Conservation (phyloP, 331 rosid genomes). For the Arachis monticola region DNA sequence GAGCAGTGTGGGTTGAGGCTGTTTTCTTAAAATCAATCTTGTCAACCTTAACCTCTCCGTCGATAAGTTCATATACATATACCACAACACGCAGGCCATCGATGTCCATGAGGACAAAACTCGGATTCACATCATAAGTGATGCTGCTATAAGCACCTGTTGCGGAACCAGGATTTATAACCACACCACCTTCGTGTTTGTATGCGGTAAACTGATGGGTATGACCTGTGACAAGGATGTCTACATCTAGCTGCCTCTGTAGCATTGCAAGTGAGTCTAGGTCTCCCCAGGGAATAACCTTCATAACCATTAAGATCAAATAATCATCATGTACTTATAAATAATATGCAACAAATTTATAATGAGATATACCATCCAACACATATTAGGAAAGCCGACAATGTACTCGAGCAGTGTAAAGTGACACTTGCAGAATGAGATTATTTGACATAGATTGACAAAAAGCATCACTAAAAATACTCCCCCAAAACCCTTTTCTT, state of each 20-base stretch:
- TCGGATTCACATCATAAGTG: constrained; percentile 94
- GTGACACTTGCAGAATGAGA: neutral
- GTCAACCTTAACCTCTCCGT: constrained; percentile 99
- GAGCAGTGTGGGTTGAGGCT: constrained; percentile 66
- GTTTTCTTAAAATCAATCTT: constrained; percentile 99
- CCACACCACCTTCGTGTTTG: constrained; percentile 97
- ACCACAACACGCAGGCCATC: constrained; percentile 97
- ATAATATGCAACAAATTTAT: neutral
- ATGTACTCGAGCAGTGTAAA: constrained; percentile 2
- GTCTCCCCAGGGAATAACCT: constrained; percentile 99
- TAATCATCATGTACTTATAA: neutral
- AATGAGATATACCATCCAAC: neutral
- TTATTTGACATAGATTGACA: constrained; percentile 18
- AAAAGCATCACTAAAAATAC: neutral
- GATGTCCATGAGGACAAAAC: constrained; percentile 97
- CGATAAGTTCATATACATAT: constrained; percentile 92
- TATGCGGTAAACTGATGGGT: constrained; percentile 97
- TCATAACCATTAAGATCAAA: constrained; percentile 41
- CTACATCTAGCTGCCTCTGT: constrained; percentile 97
- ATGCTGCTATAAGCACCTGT: constrained; percentile 94
- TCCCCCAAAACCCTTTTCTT: neutral
- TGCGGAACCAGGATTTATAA: constrained; percentile 97
- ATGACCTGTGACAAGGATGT: constrained; percentile 97
- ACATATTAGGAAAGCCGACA: constrained; percentile 4
- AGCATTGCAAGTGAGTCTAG: constrained; percentile 96